These are phyloP conservation scores for Chaetomium fimeti DNA, from an alignment of 495 filamentous ascomycete species.

Conservation along the genomic window DNA sequence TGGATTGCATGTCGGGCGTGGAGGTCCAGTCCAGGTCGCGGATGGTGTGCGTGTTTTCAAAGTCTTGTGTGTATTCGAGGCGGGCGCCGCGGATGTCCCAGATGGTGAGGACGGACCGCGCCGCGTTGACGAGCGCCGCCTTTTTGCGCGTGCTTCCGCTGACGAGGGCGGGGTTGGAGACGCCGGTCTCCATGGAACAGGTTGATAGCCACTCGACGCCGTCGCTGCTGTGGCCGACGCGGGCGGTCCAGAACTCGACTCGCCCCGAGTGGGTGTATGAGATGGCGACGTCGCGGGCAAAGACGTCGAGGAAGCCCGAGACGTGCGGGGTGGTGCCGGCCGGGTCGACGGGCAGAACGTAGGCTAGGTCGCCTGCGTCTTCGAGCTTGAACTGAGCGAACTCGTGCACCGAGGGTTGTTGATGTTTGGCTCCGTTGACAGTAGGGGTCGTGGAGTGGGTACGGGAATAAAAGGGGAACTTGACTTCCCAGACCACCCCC, in stretches of 20 bases:
- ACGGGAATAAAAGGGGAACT: conserved; percentile 46
- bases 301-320: conserved; percentile 83
- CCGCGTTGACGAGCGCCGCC: conserved; percentile 74
- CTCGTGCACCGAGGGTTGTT: conserved; percentile 52
- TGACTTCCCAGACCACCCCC: conserved; percentile 83
- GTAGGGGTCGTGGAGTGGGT: conserved; percentile 26
- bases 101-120: conserved; percentile 76
- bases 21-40: conserved; percentile 93
- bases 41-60: conserved; percentile 70
- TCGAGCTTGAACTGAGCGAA: conserved; percentile 73
- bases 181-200: conserved; percentile 76
- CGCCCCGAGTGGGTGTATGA: conserved; percentile 77
- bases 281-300: conserved; percentile 83
- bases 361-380: conserved; percentile 69
- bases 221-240: conserved; percentile 56
- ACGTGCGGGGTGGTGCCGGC: conserved; percentile 69
- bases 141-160: conserved; percentile 87
- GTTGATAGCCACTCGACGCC: conserved; percentile 79
- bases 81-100: conserved; percentile 85
- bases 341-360: conserved; percentile 86
- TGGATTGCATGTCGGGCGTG: conserved; percentile 85
- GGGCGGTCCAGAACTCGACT: conserved; percentile 83
- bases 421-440: conserved; percentile 31
- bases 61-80: conserved; percentile 76
- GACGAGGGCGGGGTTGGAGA: conserved; percentile 69